Percentiles rank a stretch among this genome's conserved stretches.
Conservation (phyloP, 345 rosid species). For the Eucalyptus guilfoylei region DNA sequence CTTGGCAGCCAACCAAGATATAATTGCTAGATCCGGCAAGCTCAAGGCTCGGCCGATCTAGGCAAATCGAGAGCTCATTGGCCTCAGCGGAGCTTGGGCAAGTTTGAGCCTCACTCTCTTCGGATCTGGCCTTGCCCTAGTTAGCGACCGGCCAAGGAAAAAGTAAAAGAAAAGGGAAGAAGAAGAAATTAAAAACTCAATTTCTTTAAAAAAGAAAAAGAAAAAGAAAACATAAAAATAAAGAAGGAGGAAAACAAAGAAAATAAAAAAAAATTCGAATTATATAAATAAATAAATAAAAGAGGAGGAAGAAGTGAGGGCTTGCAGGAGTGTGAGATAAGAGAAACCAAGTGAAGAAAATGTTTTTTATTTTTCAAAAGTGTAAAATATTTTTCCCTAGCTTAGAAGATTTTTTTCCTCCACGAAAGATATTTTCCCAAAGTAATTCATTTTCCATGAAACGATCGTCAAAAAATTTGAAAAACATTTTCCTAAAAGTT, state of each 20-base stretch:
- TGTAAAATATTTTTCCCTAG: accelerated
- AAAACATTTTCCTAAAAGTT: accelerated
- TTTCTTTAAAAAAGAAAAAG: accelerated
- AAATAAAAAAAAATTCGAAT: too few relatives aligned
- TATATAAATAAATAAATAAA: too few relatives aligned
- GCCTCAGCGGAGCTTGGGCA: accelerated
- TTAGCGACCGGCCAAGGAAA: accelerated
- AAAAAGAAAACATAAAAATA: too few relatives aligned
- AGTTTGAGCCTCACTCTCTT: too few relatives aligned
- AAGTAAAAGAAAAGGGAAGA: too few relatives aligned
- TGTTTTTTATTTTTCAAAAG: too few relatives aligned
- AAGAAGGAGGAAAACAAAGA: too few relatives aligned
- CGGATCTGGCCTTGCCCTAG: accelerated
- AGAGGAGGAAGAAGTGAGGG: too few relatives aligned
- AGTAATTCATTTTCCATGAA: accelerated
- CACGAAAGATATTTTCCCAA: accelerated
- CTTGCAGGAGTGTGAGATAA: too few relatives aligned
- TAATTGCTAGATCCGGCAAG: accelerated
- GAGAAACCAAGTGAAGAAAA: accelerated
- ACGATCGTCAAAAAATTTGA: accelerated
- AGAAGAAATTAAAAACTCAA: too few relatives aligned
- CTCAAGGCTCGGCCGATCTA: accelerated
- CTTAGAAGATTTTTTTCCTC: too few relatives aligned
- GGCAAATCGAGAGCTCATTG: accelerated
- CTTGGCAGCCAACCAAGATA: too few relatives aligned